phyloP scores from a whole-genome alignment of 2,329 filamentous ascomycete species.

The Didymella exigua region DNA sequence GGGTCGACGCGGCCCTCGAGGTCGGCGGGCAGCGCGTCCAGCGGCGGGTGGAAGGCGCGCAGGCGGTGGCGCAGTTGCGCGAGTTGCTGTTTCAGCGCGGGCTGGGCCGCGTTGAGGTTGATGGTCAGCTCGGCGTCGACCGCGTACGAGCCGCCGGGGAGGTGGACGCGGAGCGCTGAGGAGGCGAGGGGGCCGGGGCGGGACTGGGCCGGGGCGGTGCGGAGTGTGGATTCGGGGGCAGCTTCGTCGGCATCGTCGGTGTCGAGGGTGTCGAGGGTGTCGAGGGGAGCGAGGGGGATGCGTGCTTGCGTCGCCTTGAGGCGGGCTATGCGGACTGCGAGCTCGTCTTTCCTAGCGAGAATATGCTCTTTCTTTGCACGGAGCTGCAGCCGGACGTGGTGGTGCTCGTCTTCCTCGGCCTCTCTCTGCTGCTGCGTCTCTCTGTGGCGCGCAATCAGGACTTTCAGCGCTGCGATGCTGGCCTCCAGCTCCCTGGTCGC shows the following conservation, averaged over 20 bases:
- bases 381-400: neutral
- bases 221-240: neutral
- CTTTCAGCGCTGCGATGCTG: neutral
- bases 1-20: neutral
- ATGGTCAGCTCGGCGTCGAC: constrained; percentile 32
- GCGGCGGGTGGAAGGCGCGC: constrained; percentile 28
- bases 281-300: neutral
- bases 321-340: neutral
- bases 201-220: neutral
- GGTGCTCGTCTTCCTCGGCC: neutral
- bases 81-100: neutral
- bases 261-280: neutral
- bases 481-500: neutral
- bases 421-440: neutral
- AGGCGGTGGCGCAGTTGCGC: constrained; percentile 24
- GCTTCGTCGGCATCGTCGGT: no score
- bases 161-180: constrained; percentile 14
- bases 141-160: constrained; percentile 12
- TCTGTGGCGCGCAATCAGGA: neutral
- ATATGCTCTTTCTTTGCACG: constrained; percentile 1
- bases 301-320: neutral
- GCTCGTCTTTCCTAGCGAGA: neutral
- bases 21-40: constrained; percentile 34
- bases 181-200: neutral
- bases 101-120: constrained; percentile 14